These are phyloP conservation scores for Ascomycota sp. DNA, from an alignment of 2,329 filamentous ascomycete species.

Conservation along the genomic window DNA sequence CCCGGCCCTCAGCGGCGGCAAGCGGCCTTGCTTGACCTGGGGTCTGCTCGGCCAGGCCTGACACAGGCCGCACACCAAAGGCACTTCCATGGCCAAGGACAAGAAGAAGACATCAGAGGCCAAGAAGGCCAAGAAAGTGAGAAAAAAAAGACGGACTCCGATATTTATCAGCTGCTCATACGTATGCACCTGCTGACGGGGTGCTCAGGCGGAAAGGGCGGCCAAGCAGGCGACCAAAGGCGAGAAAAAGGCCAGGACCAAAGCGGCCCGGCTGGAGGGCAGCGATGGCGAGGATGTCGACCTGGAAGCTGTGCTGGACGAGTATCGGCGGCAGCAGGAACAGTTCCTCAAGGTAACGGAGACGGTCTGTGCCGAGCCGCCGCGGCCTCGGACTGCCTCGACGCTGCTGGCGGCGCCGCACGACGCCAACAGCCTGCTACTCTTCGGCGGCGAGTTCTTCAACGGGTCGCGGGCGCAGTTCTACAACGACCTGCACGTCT, in stretches of 20 bases:
- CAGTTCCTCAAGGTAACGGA: conserved; percentile 89
- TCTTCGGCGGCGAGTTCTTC: conserved; percentile 91
- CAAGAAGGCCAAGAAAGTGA: conserved; percentile 28
- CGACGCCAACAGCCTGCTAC: conserved; percentile 66
- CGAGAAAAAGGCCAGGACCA: conserved; percentile 60
- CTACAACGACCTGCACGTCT: conserved; percentile 43
- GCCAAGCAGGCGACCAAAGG: conserved; percentile 73
- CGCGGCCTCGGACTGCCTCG: conserved; percentile 55
- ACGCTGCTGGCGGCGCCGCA: conserved; percentile 68
- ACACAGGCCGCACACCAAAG: not conserved
- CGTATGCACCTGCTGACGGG: not conserved
- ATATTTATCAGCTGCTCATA: not conserved
- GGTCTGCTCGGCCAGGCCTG: not conserved
- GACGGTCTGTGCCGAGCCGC: conserved; percentile 43
- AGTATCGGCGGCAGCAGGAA: conserved; percentile 82
- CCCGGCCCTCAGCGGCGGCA: too few species aligned
- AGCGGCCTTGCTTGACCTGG: too few species aligned
- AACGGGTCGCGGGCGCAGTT: conserved; percentile 68
- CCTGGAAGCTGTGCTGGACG: conserved; percentile 75
- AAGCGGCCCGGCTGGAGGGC: conserved; percentile 48
- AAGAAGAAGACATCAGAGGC: conserved; percentile 26
- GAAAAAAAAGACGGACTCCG: not conserved
- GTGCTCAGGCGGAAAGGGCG: conserved; percentile 33
- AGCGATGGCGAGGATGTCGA: conserved; percentile 85
- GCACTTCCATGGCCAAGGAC: conserved; percentile 24